Conservation (phyloP, 768 basidiomycete species). For the Boletus rufocinnamomeus region DNA sequence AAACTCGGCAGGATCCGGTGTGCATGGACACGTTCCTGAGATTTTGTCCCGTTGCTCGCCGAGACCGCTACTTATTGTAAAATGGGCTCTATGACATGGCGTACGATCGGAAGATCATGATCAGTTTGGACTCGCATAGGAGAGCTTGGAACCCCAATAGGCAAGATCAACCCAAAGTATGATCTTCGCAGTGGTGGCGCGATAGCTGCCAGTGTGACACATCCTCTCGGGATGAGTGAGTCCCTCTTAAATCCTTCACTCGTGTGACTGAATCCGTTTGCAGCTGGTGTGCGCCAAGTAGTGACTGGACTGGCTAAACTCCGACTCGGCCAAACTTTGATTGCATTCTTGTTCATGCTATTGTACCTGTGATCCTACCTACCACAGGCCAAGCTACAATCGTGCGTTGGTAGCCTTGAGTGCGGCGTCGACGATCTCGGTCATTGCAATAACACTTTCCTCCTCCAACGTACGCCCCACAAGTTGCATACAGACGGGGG, state of each 20-base stretch:
- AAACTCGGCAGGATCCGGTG: no score
- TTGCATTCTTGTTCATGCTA: conserved; percentile 2
- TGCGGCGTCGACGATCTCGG: conserved; percentile 62
- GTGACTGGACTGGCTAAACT: conserved; percentile 87
- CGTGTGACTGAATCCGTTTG: conserved; percentile 18
- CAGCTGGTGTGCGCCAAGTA: conserved; percentile 84
- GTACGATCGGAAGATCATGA: no score
- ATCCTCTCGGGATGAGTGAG: conserved; percentile 85
- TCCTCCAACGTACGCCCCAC: conserved; percentile 73
- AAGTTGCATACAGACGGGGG: conserved; percentile 66
- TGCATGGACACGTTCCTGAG: no score
- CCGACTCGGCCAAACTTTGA: conserved; percentile 38
- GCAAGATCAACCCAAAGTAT: conserved; percentile 86
- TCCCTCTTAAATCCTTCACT: conserved; percentile 1
- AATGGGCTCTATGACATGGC: no score
- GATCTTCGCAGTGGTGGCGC: conserved; percentile 68
- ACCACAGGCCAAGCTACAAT: background rate
- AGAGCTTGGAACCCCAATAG: conserved; percentile 69
- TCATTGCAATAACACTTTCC: conserved; percentile 70
- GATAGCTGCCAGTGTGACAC: conserved; percentile 79
- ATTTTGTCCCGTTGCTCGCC: no score
- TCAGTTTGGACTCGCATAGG: no score
- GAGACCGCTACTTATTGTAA: no score
- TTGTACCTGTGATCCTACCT: background rate
- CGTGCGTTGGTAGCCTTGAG: conserved; percentile 34